phyloP scores from a whole-genome alignment of 2,329 filamentous ascomycete species.

The Zasmidium cellare region DNA sequence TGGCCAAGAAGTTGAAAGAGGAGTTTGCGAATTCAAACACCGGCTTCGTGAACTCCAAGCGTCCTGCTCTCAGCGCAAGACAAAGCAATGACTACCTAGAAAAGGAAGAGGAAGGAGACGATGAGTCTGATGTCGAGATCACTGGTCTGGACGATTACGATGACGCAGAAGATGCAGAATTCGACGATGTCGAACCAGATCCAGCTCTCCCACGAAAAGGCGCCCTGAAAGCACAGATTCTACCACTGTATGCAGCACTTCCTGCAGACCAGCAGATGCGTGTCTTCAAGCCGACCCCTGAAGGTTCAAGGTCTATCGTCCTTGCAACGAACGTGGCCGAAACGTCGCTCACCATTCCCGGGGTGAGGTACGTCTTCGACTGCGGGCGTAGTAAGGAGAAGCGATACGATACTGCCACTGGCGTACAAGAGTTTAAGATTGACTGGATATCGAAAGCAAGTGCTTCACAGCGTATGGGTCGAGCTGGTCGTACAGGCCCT shows the following conservation, averaged over 20 bases:
- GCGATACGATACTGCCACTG: conserved; percentile 80
- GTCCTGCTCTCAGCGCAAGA: background rate
- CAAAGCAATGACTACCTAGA: conserved; percentile 33
- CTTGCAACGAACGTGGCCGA: conserved; percentile 96
- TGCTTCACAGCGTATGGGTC: conserved; percentile 85
- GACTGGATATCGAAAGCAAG: conserved; percentile 98
- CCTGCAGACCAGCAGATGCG: conserved; percentile 87
- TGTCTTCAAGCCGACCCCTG: conserved; percentile 80
- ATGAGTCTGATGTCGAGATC: conserved; percentile 61
- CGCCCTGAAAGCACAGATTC: conserved; percentile 73
- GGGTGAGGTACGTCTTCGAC: conserved; percentile 93
- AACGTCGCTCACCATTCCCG: conserved; percentile 94
- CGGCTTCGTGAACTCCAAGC: conserved; percentile 18
- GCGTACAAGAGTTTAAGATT: conserved; percentile 93
- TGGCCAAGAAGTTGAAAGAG: conserved; percentile 77
- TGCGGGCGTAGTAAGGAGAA: conserved; percentile 90
- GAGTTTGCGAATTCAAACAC: conserved; percentile 58
- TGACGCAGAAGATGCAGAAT: conserved; percentile 45
- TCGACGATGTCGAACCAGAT: conserved; percentile 54
- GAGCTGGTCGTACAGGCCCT: conserved; percentile 91
- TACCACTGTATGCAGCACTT: conserved; percentile 92
- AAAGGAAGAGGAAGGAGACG: conserved; percentile 42
- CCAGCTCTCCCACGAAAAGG: conserved; percentile 50
- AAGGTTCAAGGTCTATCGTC: conserved; percentile 80
- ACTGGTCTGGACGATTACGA: conserved; percentile 59